A percentile compares a stretch with the other conserved stretches of the same genome.
Conservation (phyloP, 2,329 filamentous ascomycete species). For the Sarocladiaceae sp. region DNA sequence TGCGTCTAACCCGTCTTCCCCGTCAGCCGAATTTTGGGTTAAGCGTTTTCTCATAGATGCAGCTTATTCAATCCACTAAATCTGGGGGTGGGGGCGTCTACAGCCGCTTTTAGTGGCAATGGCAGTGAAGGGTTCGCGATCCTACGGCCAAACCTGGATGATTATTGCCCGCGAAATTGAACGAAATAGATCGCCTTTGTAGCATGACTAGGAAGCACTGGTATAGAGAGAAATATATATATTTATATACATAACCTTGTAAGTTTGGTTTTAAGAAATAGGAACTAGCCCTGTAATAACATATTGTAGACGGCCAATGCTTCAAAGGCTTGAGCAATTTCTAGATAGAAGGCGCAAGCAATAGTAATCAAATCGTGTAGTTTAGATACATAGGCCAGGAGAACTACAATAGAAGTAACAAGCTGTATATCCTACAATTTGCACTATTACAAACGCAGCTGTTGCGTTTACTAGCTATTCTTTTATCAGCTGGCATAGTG, state of each 20-base stretch:
- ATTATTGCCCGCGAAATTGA: not conserved
- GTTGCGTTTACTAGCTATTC: no score
- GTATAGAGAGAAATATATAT: not conserved
- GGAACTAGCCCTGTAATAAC: not conserved
- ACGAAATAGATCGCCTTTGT: not conserved
- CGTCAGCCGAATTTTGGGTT: not conserved
- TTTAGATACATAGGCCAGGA: no score
- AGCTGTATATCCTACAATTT: no score
- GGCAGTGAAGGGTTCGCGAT: slow-evolving; percentile 5
- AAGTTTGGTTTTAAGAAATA: not conserved
- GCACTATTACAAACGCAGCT: no score
- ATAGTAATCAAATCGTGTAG: no score
- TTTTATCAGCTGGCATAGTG: no score
- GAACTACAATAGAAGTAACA: no score
- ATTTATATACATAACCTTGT: slow-evolving; percentile 2
- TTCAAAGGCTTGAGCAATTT: not conserved
- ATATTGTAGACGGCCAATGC: slow-evolving; percentile 1
- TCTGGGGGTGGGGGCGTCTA: slow-evolving; percentile 1
- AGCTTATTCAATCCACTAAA: slow-evolving; percentile 4
- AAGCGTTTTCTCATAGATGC: not conserved
- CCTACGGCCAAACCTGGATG: slow-evolving; percentile 4
- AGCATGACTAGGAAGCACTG: not conserved
- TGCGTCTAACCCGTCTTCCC: slow-evolving; percentile 4
- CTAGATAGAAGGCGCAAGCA: not conserved
- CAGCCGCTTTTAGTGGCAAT: slow-evolving; percentile 4